Evolutionary conservation across 805 yeast genomes (phyloP), one percentile per base, ranked within the genome.

Genomic region (Scheffersomyces lignosus): DNA sequence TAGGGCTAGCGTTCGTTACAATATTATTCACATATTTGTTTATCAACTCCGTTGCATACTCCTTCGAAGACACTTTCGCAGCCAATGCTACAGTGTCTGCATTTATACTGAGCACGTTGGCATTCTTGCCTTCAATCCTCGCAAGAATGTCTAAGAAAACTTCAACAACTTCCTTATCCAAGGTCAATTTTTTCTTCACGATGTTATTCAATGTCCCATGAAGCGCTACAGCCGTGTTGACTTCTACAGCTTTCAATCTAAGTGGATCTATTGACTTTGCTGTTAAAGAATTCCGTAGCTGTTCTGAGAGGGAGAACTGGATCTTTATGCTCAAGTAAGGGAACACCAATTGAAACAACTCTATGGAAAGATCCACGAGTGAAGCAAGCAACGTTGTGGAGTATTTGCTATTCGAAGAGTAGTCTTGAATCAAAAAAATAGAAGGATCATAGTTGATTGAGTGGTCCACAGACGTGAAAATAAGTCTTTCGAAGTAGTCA

Each of bases 301-400:
- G 86, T 51, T 91, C 97, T 15, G 93, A 60, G n/a, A 93, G 70
- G 1, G 97, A 88, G 40, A 83, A 81, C 52, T 91, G 97, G 36
- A 93, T 84, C 43, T 87, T 86, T 4, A 78, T 62, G 5, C 90
- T 78, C 47, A 91, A 73, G 40, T 71, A 67, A 0, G 95, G 87
- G 45, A 91, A 83, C 1, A 84, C 70, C 6, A 74, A 53, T 4
- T 86, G 78, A 53, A 89, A 87, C 1, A 90, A 69, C 41, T 83
- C 88, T 51, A 91, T 80, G 0, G 96, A 82, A 2, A 75, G 55
- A 60, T 91, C 96, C n/a, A 88, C 74, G 3, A 86, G 54, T 3
- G 70, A 56, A 0, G 71, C 64, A 3, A 56, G 38, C 16, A 70
- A 48, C 16, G 45, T 48, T 0, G 66, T 40, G 1, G 70, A 48